Evolutionary conservation across 768 basidiomycete genomes (phyloP).

Genomic region (Suillus discolor): DNA sequence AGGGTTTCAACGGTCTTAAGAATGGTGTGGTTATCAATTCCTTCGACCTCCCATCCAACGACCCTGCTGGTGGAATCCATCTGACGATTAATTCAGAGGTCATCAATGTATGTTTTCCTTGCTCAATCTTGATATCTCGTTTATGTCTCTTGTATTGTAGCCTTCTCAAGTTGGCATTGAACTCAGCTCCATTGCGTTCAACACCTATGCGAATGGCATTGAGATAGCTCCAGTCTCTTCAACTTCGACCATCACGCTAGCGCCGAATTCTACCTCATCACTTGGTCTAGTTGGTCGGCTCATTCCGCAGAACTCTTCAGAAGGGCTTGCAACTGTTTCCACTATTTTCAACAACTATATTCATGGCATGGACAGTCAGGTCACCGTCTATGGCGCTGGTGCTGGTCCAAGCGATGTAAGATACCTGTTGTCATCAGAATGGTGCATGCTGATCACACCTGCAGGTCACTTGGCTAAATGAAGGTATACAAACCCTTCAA

Average conservation of each 20-base stretch:
- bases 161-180: conserved; percentile 77
- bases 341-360: conserved; percentile 72
- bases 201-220: conserved; percentile 52
- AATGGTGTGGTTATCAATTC: conserved; percentile 62
- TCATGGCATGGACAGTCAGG: conserved; percentile 61
- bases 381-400: conserved; percentile 59
- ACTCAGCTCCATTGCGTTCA: conserved; percentile 61
- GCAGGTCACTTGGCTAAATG: conserved; percentile 73
- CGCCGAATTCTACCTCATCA: conserved; percentile 52
- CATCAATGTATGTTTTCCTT: conserved; percentile 50
- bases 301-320: conserved; percentile 55
- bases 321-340: conserved; percentile 61
- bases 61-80: conserved; percentile 71
- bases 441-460: conserved; percentile 10
- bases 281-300: conserved; percentile 64
- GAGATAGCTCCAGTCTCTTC: conserved; percentile 63
- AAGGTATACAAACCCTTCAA: conserved; percentile 64
- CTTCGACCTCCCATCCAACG: conserved; percentile 71
- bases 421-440: background rate
- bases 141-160: conserved; percentile 33
- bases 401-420: conserved; percentile 60
- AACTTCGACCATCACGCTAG: conserved; percentile 50
- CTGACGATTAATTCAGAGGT: conserved; percentile 63
- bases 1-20: conserved; percentile 71
- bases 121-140: background rate